Evolutionary conservation across 2,329 filamentous ascomycete genomes (phyloP).

Genomic region (Tolypocladium capitatum): DNA sequence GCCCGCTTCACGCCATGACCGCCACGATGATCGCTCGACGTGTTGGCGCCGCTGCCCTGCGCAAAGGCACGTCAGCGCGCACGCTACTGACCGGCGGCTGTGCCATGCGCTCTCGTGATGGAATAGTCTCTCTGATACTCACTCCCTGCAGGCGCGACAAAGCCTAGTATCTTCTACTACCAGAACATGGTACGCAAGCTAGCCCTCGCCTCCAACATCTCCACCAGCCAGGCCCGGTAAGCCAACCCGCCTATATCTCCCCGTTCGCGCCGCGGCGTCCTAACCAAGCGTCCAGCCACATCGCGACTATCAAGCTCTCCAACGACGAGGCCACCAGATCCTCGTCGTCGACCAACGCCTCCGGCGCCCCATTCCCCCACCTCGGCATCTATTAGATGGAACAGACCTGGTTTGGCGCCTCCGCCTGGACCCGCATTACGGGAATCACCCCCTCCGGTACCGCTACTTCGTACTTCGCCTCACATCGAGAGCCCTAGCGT

Average conservation of each 20-base stretch:
- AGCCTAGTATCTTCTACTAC: constrained; percentile 31
- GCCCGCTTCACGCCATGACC: constrained; percentile 2
- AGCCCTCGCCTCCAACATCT: constrained; percentile 26
- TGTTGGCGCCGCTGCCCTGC: constrained; percentile 44
- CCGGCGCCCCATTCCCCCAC: constrained; percentile 73
- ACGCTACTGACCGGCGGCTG: neutral
- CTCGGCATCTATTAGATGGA: constrained; percentile 74
- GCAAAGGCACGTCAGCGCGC: constrained; percentile 33
- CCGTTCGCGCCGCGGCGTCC: neutral
- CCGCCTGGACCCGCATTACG: constrained; percentile 70
- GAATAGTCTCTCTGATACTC: constrained; percentile 7
- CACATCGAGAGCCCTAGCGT: constrained; percentile 47
- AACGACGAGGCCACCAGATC: constrained; percentile 41
- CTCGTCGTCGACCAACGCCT: constrained; percentile 75
- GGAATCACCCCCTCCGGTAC: constrained; percentile 56
- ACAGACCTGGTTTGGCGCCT: constrained; percentile 71
- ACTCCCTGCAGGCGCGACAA: constrained; percentile 22
- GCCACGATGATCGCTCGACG: constrained; percentile 41
- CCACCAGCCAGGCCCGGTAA: constrained; percentile 35
- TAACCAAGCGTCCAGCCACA: constrained; percentile 23
- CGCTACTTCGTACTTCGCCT: constrained; percentile 74
- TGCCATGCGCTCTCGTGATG: neutral
- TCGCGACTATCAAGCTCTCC: constrained; percentile 45
- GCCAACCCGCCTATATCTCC: constrained; percentile 3
- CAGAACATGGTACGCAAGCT: constrained; percentile 35